Conservation (phyloP, 164 flowering plant genomes). For the Warburgia ugandensis region DNA sequence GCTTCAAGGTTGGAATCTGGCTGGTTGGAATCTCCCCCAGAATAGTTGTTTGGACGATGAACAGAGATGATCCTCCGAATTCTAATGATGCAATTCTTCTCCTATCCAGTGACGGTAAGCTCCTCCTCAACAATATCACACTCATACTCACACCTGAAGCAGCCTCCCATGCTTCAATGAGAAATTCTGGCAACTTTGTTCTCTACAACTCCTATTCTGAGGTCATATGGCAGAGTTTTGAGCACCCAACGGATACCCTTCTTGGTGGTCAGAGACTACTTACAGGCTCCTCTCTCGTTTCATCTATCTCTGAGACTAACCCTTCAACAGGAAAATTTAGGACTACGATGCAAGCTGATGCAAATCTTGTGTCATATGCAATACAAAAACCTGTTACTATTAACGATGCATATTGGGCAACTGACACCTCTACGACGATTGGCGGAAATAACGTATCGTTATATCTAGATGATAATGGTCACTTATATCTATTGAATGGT, state of each 20-base stretch:
- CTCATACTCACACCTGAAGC: slow-evolving; percentile 22
- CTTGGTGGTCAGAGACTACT: slow-evolving; percentile 22
- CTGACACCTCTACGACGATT: neutral
- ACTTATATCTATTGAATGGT: slow-evolving; percentile 7
- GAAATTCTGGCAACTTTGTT: no score
- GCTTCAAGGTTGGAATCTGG: slow-evolving; percentile 28
- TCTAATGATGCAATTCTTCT: slow-evolving; percentile 14
- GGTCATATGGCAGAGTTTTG: no score
- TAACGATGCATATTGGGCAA: slow-evolving; percentile 13
- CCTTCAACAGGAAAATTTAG: slow-evolving; percentile 15
- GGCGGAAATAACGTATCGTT: slow-evolving; percentile 16
- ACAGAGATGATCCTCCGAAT: slow-evolving; percentile 20
- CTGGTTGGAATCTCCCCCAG: slow-evolving; percentile 1
- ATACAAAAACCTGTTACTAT: neutral
- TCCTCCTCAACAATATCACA: slow-evolving; percentile 18
- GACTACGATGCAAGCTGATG: slow-evolving; percentile 25
- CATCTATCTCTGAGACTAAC: slow-evolving; percentile 10
- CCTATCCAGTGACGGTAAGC: slow-evolving; percentile 22
- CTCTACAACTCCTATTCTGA: no score
- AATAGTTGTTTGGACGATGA: slow-evolving; percentile 32
- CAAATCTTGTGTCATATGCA: slow-evolving; percentile 27
- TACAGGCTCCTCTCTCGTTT: slow-evolving; percentile 7
- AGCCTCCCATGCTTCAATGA: slow-evolving; percentile 25
- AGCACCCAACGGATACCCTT: no score
- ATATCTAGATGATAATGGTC: slow-evolving; percentile 8